A percentile compares a stretch with the other conserved stretches of the same genome.
Conservation (phyloP, 805 yeast genomes). For the Nakazawaea anatomiae region DNA sequence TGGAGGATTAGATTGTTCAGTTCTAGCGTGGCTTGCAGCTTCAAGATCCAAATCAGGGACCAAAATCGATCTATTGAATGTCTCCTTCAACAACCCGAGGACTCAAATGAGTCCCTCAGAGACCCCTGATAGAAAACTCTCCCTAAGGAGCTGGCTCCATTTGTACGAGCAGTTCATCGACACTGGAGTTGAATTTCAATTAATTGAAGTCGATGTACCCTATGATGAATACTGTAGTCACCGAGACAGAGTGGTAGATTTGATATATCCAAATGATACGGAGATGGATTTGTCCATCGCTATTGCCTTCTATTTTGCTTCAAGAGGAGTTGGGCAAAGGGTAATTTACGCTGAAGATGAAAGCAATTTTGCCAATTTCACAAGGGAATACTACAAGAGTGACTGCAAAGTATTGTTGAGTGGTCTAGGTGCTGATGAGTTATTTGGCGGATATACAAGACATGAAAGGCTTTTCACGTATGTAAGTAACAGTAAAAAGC, state of each 20-base stretch:
- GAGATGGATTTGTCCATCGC: conserved; percentile 97
- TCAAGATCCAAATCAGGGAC: conserved; percentile 23
- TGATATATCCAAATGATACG: conserved; percentile 80
- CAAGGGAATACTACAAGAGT: conserved; percentile 34
- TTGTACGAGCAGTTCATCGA: conserved; percentile 38
- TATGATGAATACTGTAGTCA: conserved; percentile 57
- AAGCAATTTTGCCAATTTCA: conserved; percentile 9
- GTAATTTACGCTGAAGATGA: conserved; percentile 14
- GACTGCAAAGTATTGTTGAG: conserved; percentile 69
- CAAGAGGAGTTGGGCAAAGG: conserved; percentile 45
- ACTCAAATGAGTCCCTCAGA: conserved; percentile 50
- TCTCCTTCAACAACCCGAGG: conserved; percentile 88
- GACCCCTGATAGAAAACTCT: conserved; percentile 86
- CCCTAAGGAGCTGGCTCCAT: conserved; percentile 52
- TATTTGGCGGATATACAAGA: conserved; percentile 93
- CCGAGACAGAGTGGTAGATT: conserved; percentile 44
- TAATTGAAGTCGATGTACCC: conserved; percentile 70
- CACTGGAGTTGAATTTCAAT: conserved; percentile 29
- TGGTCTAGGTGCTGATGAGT: conserved; percentile 96
- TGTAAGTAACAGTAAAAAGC: conserved; percentile 18
- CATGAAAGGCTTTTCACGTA: conserved; percentile 51
- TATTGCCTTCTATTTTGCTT: conserved; percentile 89
- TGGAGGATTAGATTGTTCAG: conserved; percentile 93
- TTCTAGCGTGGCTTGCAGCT: conserved; percentile 55
- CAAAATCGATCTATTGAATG: conserved; percentile 77